These are phyloP conservation scores for Dactylellina haptotyla DNA, from an alignment of 2,329 filamentous ascomycete species.

Conservation along the genomic window DNA sequence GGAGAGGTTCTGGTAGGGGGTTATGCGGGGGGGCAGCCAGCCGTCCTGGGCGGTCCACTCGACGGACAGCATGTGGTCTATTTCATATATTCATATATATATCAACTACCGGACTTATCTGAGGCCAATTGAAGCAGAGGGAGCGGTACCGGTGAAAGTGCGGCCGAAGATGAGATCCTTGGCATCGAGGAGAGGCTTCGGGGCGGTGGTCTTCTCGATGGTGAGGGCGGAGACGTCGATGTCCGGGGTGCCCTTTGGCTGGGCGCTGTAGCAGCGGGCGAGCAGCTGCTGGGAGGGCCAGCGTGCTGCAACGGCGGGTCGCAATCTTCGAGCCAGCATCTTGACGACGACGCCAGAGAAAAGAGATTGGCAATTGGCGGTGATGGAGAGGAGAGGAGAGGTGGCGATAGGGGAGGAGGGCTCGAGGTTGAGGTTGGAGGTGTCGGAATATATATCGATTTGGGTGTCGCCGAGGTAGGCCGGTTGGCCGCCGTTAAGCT, in stretches of 20 bases:
- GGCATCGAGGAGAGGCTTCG: conserved; percentile 77
- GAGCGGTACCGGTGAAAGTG: conserved; percentile 79
- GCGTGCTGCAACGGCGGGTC: conserved; percentile 29
- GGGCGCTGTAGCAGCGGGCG: conserved; percentile 25
- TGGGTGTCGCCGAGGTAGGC: no score
- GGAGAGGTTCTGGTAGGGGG: conserved; percentile 94
- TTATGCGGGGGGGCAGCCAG: conserved; percentile 84
- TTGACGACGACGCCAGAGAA: background rate
- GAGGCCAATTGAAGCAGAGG: conserved; percentile 2
- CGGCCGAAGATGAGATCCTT: conserved; percentile 89
- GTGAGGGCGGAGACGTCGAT: conserved; percentile 81
- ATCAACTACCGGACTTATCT: conserved; percentile 6
- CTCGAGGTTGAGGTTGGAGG: background rate
- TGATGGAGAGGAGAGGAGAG: background rate
- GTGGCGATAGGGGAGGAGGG: background rate
- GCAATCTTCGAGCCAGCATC: conserved; percentile 37
- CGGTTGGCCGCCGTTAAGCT: no score
- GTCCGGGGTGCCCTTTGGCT: conserved; percentile 63
- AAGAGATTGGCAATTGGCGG: background rate
- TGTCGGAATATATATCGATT: background rate
- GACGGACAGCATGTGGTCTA: conserved; percentile 95
- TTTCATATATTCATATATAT: background rate
- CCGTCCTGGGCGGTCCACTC: conserved; percentile 89
- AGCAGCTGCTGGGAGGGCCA: conserved; percentile 24
- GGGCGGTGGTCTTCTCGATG: conserved; percentile 77